Evolutionary conservation across 345 rosid species (phyloP).

Genomic region (Carallia brachiata): DNA sequence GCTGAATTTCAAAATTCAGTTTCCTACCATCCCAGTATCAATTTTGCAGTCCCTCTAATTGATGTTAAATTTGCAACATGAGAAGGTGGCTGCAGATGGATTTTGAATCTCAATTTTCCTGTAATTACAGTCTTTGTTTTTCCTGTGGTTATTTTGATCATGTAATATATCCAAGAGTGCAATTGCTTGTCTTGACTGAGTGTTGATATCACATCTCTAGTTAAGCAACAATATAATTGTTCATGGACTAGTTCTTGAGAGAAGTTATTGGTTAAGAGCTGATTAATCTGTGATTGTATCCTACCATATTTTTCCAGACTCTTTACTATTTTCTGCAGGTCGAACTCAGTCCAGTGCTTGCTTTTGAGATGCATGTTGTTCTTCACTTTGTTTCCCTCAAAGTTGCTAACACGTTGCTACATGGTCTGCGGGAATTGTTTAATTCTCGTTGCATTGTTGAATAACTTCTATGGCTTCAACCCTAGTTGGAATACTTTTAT

Average conservation of each 20-base stretch:
- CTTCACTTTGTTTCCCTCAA: no score
- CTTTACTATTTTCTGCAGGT: no score
- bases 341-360: no score
- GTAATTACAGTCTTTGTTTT: constrained; percentile 6
- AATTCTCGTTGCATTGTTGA: no score
- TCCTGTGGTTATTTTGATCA: neutral
- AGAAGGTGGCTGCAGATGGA: constrained; percentile 9
- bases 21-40: constrained; percentile 13
- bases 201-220: neutral
- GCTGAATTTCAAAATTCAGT: constrained; percentile 2
- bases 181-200: neutral
- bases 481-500: no score
- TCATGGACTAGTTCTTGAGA: neutral
- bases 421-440: no score
- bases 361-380: no score
- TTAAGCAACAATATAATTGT: neutral
- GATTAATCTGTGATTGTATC: neutral
- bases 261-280: neutral
- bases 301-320: neutral
- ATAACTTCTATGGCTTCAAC: no score
- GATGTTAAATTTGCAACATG: constrained; percentile 11
- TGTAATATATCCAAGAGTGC: neutral
- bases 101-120: constrained; percentile 15
- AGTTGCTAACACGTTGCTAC: no score
- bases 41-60: constrained; percentile 1